These are phyloP conservation scores for Strobilomyces dryophilus DNA, from an alignment of 768 basidiomycete species.

Conservation along the genomic window DNA sequence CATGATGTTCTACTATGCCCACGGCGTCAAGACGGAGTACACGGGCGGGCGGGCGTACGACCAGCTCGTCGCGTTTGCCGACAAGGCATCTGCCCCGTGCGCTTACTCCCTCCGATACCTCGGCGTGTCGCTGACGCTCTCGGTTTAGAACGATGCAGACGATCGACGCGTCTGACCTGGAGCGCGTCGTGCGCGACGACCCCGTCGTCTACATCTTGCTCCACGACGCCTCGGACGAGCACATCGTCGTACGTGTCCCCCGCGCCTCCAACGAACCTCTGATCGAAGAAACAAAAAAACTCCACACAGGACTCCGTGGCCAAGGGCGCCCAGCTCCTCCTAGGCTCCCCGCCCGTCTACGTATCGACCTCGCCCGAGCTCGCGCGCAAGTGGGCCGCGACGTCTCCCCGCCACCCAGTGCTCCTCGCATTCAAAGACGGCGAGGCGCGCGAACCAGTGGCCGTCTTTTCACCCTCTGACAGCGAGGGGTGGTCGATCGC, in stretches of 20 bases:
- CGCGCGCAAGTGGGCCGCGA: conserved; percentile 27
- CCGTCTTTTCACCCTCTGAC: conserved; percentile 35
- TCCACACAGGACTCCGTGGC: conserved; percentile 47
- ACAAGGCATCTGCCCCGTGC: conserved; percentile 70
- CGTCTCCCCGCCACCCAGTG: conserved; percentile 43
- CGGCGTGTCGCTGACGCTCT: background rate
- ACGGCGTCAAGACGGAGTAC: conserved; percentile 68
- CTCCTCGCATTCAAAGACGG: conserved; percentile 67
- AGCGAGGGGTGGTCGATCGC: background rate
- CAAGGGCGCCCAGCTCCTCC: conserved; percentile 48
- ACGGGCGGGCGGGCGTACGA: conserved; percentile 67
- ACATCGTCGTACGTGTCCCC: conserved; percentile 29
- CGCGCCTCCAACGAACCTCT: no score
- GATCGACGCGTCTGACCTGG: conserved; percentile 11
- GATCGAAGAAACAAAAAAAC: background rate
- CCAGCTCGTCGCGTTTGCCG: conserved; percentile 67
- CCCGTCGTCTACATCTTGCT: conserved; percentile 47
- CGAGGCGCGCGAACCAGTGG: conserved; percentile 43
- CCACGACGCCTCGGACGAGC: conserved; percentile 32
- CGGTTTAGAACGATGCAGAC: conserved; percentile 18
- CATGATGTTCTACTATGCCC: conserved; percentile 65
- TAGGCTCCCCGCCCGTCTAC: conserved; percentile 49
- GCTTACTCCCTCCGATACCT: conserved; percentile 26
- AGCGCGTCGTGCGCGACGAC: conserved; percentile 8
- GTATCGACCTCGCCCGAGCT: conserved; percentile 33